Base-by-base conservation (phyloP, 2,329 filamentous ascomycete species). In the Acephala macrosclerotiorum region DNA sequence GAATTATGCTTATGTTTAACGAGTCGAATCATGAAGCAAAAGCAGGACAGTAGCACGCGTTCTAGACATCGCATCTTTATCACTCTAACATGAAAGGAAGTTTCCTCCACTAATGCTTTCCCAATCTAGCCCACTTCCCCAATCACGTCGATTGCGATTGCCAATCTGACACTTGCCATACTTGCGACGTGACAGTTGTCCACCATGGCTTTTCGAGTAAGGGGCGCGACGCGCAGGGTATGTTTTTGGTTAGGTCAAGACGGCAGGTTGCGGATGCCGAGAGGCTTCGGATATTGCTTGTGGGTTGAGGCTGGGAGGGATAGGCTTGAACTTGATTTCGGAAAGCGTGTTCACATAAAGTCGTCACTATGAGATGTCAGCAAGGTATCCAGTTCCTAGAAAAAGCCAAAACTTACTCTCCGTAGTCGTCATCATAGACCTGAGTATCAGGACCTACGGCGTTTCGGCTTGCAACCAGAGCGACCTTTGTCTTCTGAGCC, bases 401-500 rank as follows among this genome's bases (percentile, higher is more conserved):
- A 14, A 61, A 4, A 25, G n/a, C 45, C 22, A 42, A 36, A 58
- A 89, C 93, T 85, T 84, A 93, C 87, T 97, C 95, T 81, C 92
- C 95, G 76, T 93, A 93, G 67, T 93, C 91, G 62, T 94, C 91
- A 35, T 93, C 92, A 75, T 98, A 97, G 57, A 88, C 83, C 64
- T 85, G 87, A n/a, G 87, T 89, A 79, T 98, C 95, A 18, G 89
- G 85, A 58, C 81, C 80, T 69, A 84, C 84, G 74, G 77, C 74
- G 78, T 80, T 85, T 78, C 81, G 84, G 81, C 76, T 82, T 66
- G 91, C 89, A 63, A 92, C 91, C 58, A 98, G 83, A 7, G 88
- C 90, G 20, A 92, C 88, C 89, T 99, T 99, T 45, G 91, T 97
- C 89, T 98, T 98, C 68, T 93, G 91, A 4, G 94, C 94, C 87